These are phyloP conservation scores for Tricholoma matsutake DNA, from an alignment of 768 basidiomycete species.

Conservation along the genomic window DNA sequence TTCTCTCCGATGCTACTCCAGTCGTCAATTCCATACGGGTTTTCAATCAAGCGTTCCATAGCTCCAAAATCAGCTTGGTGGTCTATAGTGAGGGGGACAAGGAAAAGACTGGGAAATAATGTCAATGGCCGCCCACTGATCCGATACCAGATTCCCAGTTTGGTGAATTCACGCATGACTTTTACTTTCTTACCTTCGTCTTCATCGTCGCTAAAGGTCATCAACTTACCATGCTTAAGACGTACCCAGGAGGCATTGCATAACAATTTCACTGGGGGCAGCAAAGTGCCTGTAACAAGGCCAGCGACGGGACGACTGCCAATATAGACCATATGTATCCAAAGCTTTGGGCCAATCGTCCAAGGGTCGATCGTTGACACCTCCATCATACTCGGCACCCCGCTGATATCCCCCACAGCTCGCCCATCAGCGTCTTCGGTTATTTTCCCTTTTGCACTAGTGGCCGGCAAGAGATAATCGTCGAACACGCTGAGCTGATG, in stretches of 20 bases:
- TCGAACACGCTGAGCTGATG: conserved; percentile 75
- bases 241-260: conserved; percentile 32
- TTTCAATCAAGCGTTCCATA: conserved; percentile 47
- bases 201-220: conserved; percentile 38
- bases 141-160: conserved; percentile 56
- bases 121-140: conserved; percentile 56
- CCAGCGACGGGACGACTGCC: conserved; percentile 52
- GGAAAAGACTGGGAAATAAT: conserved; percentile 52
- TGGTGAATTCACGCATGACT: conserved; percentile 66
- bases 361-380: conserved; percentile 66
- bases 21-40: conserved; percentile 49
- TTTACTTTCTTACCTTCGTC: conserved; percentile 45
- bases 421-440: conserved; percentile 54
- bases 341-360: conserved; percentile 52
- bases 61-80: conserved; percentile 54
- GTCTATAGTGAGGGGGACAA: conserved; percentile 59
- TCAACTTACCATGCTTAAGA: conserved; percentile 27
- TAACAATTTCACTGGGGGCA: conserved; percentile 47
- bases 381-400: conserved; percentile 53
- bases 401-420: conserved; percentile 37
- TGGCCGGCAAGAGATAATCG: conserved; percentile 75
- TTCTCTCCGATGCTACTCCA: conserved; percentile 53
- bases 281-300: conserved; percentile 60
- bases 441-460: conserved; percentile 44
- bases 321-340: conserved; percentile 60